phyloP scores from a whole-genome alignment of 306 rosid species.

The Fragaria iinumae region DNA sequence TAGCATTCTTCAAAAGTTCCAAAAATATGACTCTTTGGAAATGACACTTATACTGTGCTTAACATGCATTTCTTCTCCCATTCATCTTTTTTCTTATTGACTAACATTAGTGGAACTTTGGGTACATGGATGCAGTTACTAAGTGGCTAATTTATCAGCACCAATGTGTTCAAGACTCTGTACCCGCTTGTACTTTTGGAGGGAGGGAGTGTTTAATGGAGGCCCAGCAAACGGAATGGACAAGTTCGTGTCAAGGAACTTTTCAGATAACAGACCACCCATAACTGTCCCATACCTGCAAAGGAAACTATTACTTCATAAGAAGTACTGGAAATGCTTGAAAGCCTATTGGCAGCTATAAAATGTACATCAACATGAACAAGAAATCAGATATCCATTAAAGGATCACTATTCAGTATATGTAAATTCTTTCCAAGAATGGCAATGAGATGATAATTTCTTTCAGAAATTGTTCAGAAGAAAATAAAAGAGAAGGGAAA shows the following conservation, averaged over 20 bases:
- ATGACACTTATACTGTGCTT: background rate
- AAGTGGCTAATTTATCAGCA: background rate
- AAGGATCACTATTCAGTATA: background rate
- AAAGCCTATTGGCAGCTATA: background rate
- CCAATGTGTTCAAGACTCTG: slow-evolving; percentile 19
- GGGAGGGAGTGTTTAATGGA: slow-evolving; percentile 86
- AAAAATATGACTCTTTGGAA: background rate
- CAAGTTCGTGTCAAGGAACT: slow-evolving; percentile 86
- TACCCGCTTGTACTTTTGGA: slow-evolving; percentile 93
- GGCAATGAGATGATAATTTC: background rate
- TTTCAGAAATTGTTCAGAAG: no score
- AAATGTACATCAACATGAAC: background rate
- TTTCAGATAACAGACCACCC: slow-evolving; percentile 95
- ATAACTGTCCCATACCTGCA: slow-evolving; percentile 94
- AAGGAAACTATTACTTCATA: slow-evolving; percentile 18
- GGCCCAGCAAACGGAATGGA: slow-evolving; percentile 86
- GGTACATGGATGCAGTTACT: background rate
- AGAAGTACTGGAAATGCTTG: background rate
- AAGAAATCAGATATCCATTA: background rate
- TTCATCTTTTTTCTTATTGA: background rate
- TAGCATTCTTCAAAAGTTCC: background rate
- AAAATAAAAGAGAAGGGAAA: no score
- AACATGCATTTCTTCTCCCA: slow-evolving; percentile 6
- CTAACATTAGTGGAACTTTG: background rate
- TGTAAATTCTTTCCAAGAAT: background rate